Conservation (phyloP, 116 monocot genomes). For the Papilionanthe hybrid region DNA sequence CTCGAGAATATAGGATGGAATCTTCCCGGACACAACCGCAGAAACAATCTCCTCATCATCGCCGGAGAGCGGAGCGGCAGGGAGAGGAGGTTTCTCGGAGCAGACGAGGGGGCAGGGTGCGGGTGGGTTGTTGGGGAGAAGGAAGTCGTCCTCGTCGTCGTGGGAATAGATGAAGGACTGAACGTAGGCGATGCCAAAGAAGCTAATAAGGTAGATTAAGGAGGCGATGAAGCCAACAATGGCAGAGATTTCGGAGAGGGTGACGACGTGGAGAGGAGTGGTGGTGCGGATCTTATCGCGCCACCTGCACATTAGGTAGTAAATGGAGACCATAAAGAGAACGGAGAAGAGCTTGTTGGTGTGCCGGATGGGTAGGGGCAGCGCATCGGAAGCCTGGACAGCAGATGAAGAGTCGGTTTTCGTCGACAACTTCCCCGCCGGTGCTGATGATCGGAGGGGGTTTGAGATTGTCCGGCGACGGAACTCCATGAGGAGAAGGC, state of each 20-base stretch:
- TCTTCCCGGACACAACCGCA: constrained; percentile 34
- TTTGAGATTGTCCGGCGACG: constrained; percentile 6
- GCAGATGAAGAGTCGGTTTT: not conserved
- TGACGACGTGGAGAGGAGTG: constrained; percentile 39
- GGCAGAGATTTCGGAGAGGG: constrained; percentile 49
- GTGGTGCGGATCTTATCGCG: constrained; percentile 54
- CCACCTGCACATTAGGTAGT: constrained; percentile 49
- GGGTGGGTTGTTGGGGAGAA: not conserved
- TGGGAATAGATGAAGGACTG: constrained; percentile 42
- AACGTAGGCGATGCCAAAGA: constrained; percentile 66
- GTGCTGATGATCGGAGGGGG: not conserved
- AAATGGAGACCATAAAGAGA: constrained; percentile 37
- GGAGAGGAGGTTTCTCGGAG: constrained; percentile 1
- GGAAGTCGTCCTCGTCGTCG: constrained; percentile 43
- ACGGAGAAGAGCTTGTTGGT: constrained; percentile 51
- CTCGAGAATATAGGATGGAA: constrained; percentile 52
- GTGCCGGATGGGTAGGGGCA: constrained; percentile 52
- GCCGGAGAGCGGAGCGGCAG: not conserved
- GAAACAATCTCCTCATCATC: constrained; percentile 48
- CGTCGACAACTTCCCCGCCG: not conserved
- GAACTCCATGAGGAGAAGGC: constrained; percentile 4
- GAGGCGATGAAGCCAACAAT: constrained; percentile 53
- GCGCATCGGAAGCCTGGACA: constrained; percentile 43
- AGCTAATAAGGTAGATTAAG: constrained; percentile 56
- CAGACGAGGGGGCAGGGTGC: constrained; percentile 15